phyloP scores from a whole-genome alignment of 176 grass and related monocot species.

The Oryza nivara region DNA sequence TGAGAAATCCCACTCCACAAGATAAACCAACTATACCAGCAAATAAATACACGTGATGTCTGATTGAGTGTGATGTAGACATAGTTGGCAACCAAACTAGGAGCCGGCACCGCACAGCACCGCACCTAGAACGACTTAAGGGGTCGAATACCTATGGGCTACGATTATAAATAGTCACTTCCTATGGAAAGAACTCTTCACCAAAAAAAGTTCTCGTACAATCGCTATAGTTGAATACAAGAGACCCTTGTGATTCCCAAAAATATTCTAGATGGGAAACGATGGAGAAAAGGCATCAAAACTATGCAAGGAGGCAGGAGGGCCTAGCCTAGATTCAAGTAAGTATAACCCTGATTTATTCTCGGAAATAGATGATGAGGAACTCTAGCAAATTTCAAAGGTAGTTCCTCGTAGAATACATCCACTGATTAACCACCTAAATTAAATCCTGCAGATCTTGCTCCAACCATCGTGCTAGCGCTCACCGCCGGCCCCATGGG shows the following conservation, averaged over 20 bases:
- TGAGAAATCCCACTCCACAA: background rate
- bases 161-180: background rate
- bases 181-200: background rate
- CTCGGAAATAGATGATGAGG: background rate
- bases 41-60: background rate
- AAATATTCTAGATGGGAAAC: background rate
- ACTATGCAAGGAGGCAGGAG: background rate
- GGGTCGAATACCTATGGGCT: background rate
- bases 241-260: background rate
- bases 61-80: background rate
- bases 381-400: background rate
- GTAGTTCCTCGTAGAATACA: background rate
- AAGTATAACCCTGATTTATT: background rate
- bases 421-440: background rate
- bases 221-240: background rate
- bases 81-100: background rate
- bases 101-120: background rate
- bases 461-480: background rate
- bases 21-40: background rate
- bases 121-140: background rate
- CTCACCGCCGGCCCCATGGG: background rate
- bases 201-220: background rate
- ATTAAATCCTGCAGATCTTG: background rate
- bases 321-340: background rate
- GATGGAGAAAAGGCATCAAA: background rate